Percentiles rank a stretch among this genome's conserved stretches.
Conservation (phyloP, 805 yeast species). For the Ogataea zsoltii region DNA sequence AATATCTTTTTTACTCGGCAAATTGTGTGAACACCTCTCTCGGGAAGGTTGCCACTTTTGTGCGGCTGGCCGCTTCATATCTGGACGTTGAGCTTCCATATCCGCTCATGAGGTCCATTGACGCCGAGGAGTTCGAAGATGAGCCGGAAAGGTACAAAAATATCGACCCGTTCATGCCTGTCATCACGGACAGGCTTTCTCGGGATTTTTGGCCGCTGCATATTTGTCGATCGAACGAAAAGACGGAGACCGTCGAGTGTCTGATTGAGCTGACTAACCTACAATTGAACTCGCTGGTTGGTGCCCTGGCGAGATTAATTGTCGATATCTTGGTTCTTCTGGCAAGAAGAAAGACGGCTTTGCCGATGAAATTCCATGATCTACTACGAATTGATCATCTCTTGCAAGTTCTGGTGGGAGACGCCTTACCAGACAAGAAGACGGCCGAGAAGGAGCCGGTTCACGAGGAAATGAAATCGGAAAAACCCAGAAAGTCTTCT, state of each 20-base stretch:
- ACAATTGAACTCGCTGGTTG: conserved; percentile 19
- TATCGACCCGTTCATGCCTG: conserved; percentile 12
- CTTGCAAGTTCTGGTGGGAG: conserved; percentile 11
- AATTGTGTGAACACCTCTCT: conserved; percentile 26
- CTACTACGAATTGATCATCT: conserved; percentile 21
- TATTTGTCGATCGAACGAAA: conserved; percentile 7
- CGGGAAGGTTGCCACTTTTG: conserved; percentile 20
- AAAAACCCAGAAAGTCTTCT: conserved; percentile 1
- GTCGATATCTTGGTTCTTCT: conserved; percentile 20
- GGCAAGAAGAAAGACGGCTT: conserved; percentile 1
- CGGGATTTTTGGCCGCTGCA: conserved; percentile 11
- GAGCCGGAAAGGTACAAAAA: not conserved
- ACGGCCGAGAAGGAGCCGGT: not conserved
- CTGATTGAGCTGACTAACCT: conserved; percentile 20
- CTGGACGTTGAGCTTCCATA: conserved; percentile 25
- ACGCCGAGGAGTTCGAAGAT: not conserved
- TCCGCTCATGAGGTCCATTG: conserved; percentile 11
- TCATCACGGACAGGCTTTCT: conserved; percentile 7
- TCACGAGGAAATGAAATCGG: not conserved
- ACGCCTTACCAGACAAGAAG: not conserved
- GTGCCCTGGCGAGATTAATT: conserved; percentile 23
- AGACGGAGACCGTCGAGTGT: conserved; percentile 6
- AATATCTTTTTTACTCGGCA: conserved; percentile 21
- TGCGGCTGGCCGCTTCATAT: conserved; percentile 17
- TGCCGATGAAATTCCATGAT: conserved; percentile 16